A percentile compares a stretch with the other conserved stretches of the same genome.
phyloP scores from a whole-genome alignment of 305 asterid genomes.

The Fraxinus paxiana region DNA sequence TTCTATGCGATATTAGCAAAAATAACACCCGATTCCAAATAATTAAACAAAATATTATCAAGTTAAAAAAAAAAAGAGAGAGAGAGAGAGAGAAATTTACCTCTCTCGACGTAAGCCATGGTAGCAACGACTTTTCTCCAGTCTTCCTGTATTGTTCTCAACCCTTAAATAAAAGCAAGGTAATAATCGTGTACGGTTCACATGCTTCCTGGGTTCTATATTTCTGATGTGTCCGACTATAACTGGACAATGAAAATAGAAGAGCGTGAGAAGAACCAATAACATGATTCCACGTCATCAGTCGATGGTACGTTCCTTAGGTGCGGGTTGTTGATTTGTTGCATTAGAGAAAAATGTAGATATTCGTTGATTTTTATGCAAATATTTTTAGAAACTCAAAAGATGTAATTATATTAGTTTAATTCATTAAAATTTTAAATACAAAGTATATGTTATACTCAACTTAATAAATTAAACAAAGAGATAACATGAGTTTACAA shows the following conservation, averaged over 20 bases:
- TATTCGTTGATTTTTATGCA: not conserved
- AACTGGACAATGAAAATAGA: not conserved
- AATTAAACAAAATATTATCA: not conserved
- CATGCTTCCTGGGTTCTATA: not conserved
- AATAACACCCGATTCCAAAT: not conserved
- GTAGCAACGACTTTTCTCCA: slow-evolving; percentile 27
- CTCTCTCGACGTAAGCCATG: slow-evolving; percentile 88
- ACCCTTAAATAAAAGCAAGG: slow-evolving; percentile 1
- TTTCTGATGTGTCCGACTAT: not conserved
- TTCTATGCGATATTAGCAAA: not conserved
- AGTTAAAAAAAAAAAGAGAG: not conserved
- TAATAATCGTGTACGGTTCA: not conserved
- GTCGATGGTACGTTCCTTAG: not conserved
- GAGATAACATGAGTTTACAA: not conserved
- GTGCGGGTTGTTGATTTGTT: not conserved
- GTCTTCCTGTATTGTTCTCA: slow-evolving; percentile 13
- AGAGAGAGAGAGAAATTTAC: slow-evolving; percentile 12
- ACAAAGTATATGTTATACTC: not conserved
- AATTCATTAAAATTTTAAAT: not conserved
- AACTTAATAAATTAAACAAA: not conserved
- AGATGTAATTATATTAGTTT: not conserved
- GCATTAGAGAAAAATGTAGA: not conserved
- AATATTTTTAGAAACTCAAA: not conserved
- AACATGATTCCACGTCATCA: not conserved
- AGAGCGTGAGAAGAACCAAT: not conserved